phyloP scores from a whole-genome alignment of 1,284 basidiomycete species.

The Ganoderma multipileum region DNA sequence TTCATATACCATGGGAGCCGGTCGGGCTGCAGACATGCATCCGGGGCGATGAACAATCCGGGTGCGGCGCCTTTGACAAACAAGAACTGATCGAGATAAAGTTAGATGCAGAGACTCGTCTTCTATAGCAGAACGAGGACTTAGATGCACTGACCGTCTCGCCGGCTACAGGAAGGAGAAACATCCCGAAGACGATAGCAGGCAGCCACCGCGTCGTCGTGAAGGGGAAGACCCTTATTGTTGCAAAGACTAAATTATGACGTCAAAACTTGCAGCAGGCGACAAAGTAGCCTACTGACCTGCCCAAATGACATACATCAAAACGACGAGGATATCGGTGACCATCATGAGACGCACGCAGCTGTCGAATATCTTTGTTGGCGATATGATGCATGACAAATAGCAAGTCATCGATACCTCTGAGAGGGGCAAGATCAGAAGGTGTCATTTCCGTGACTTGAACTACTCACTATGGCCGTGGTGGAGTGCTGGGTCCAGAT shows the following conservation, averaged over 20 bases:
- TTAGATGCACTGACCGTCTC: background rate
- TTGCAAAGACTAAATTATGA: background rate
- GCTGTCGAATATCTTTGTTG: background rate
- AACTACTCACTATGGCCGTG: background rate
- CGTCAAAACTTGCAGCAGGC: background rate
- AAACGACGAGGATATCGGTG: background rate
- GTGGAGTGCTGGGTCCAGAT: background rate
- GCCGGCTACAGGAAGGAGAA: background rate
- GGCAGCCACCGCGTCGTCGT: background rate
- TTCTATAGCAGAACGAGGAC: background rate
- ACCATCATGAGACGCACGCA: background rate
- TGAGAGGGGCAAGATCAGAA: background rate
- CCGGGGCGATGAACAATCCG: too few relatives aligned
- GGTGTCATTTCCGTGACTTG: background rate
- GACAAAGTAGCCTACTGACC: background rate
- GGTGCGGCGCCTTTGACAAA: background rate
- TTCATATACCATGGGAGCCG: too few relatives aligned
- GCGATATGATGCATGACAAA: background rate
- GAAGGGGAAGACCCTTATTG: background rate
- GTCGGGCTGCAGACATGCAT: too few relatives aligned
- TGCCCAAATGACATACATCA: background rate
- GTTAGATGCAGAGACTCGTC: background rate
- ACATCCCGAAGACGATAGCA: background rate
- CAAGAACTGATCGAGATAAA: background rate
- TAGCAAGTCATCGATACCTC: background rate